Base-by-base conservation (phyloP, 2,329 filamentous ascomycete species). In the Mycosphaerella arachidis region DNA sequence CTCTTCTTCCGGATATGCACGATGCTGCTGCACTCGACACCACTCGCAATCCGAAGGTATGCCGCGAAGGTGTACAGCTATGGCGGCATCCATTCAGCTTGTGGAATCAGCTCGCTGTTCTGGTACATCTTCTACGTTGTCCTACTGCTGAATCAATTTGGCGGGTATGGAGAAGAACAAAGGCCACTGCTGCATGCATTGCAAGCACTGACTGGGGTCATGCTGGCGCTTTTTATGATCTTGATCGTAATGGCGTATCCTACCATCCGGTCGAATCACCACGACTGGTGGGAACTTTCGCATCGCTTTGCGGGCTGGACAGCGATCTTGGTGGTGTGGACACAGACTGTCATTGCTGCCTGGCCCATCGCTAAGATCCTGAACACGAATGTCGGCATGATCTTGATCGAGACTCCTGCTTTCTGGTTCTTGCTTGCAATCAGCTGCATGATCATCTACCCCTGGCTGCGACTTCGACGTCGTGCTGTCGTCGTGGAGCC, bases 281-380 rank as follows among this genome's bases (percentile, higher is more conserved):
- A 92, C 76, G 83, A 92, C 73, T 73, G 81, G 58, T 92, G 91
- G 70, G 89, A 92, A 75, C 75, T 83, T 52, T 82, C 82, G 51
- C 89, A 92, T 74, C 86, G 89, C 52, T 91, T 89, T 72, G 82
- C 82, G 5, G 89, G 88, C n/a, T 92, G 89, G 89, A 78, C 81
- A 10, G 79, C 84, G 9, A 77, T 91, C 6, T 78, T 75, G 1
- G 74, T 91, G 33, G 86, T 92, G 70, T 88, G 89, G 82, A 79
- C 76, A 0, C 82, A 88, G 60, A 74, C 89, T 9, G 75, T 83
- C 35, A 72, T 78, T 40, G 71, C 75, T n/a, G 70, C 75, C 18
- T 66, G 67, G 13, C 71, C 72, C 20, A 59, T 71, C 13, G 48
- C 64, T 12, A n/a, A 50, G 27, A 58, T 33, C 53, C 27, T 18